Base-by-base conservation (phyloP, 2,329 filamentous ascomycete species). In the Epichloe baconii region DNA sequence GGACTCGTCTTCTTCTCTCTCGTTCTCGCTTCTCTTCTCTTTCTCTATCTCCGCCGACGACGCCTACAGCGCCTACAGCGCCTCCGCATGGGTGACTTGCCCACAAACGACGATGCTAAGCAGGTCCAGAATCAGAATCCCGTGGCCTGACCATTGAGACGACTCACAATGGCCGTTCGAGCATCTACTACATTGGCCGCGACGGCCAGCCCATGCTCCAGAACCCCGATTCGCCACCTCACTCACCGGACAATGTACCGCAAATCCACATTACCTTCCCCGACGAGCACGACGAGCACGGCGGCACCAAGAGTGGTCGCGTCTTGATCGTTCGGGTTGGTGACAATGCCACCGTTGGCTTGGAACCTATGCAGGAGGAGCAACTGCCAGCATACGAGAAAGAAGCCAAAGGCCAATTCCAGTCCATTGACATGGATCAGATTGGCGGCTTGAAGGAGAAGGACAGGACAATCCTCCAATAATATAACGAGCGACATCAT, bases 231-330 rank as follows among this genome's bases (percentile, higher is more conserved):
- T 85, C 82, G 56, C 84, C 88, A 15, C 86, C 90, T 21, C 74
- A 85, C 60, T 87, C 85, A 44, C 84, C 86, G n/a, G 87, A 80
- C 68, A 85, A 86, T 58, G 78, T 97, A 31, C 93, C 93, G 19
- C 87, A 97, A 71, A 98, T 98, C 62, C 88, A 90, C 69, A 95
- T 98, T 68, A 97, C 93, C 37, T 97, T 98, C 74, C 93, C 93
- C 15, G 88, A 94, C 61, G 93, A 97, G 74, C 84, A 94, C 59
- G 90, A 96, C 64, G 86, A 88, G 58, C 73, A 80, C 50, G 91
- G 91, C 59, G 88, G 83, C 68, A 78, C 78, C 60, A 86, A 86
- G 72, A 88, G 85, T 58, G 91, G 91, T 36, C 83, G 90, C 35
- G 89, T 97, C 48, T 85, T 98, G 21, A 82, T 97, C 37, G 91